phyloP scores from a whole-genome alignment of 2,329 filamentous ascomycete species.

The Fusarium marasasianum region DNA sequence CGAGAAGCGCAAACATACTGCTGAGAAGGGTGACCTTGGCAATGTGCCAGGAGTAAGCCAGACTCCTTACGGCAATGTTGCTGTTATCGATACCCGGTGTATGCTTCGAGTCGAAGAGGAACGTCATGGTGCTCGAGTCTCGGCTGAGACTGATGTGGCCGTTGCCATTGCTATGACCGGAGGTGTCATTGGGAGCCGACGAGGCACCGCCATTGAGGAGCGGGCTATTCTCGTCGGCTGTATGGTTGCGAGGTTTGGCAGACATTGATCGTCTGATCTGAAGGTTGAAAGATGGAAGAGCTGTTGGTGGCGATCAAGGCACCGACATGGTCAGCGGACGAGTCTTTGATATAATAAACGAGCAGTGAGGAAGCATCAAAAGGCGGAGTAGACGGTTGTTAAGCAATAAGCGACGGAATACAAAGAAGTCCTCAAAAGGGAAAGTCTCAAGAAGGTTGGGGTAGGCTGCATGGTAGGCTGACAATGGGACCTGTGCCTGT shows the following conservation, averaged over 20 bases:
- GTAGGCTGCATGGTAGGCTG: constrained; percentile 28
- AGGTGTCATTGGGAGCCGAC: constrained; percentile 30
- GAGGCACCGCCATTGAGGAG: constrained; percentile 52
- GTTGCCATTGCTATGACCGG: constrained; percentile 30
- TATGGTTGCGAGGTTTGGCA: constrained; percentile 38
- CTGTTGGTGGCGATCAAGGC: constrained; percentile 39
- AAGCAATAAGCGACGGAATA: constrained; percentile 4
- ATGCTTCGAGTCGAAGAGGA: constrained; percentile 60
- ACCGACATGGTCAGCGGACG: constrained; percentile 45
- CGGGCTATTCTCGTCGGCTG: constrained; percentile 53
- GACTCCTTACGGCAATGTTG: constrained; percentile 56
- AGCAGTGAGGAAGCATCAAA: background rate
- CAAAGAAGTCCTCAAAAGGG: constrained; percentile 13
- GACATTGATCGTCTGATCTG: constrained; percentile 48
- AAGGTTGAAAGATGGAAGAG: constrained; percentile 38
- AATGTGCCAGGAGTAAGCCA: constrained; percentile 63
- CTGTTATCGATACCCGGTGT: constrained; percentile 63
- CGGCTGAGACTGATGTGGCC: constrained; percentile 37
- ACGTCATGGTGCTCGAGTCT: constrained; percentile 42
- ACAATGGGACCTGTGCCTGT: constrained; percentile 16
- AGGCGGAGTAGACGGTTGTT: constrained; percentile 7
- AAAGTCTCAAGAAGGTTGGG: constrained; percentile 8
- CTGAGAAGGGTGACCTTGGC: constrained; percentile 67
- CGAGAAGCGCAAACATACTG: constrained; percentile 56
- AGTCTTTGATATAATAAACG: background rate